Base-by-base conservation (phyloP, 2,329 filamentous ascomycete species). In the Parafenestella ontariensis region DNA sequence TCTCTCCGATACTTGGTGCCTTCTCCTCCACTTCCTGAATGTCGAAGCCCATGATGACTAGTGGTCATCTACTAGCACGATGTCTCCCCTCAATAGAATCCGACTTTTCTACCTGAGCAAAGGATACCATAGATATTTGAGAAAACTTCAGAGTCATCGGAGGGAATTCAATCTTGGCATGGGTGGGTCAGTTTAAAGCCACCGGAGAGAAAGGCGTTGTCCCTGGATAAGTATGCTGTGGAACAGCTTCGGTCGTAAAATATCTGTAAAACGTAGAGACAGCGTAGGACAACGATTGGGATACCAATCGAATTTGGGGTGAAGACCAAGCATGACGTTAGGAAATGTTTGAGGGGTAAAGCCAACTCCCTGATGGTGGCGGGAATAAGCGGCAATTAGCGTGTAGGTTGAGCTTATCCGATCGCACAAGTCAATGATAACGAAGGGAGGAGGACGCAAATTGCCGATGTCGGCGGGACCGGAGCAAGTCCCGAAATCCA, bases 381-480 rank as follows among this genome's bases (percentile, higher is more conserved):
- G 58, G 54, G 23, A 48, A 52, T 52, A 56, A 56, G 49, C 51
- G 57, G 53, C 39, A 49, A 52, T 56, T n/a, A 46, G 39, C n/a
- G 21, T 47, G 8, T 37, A 37, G 36, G 26, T 40, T 17, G 31
- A 23, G 10, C 26, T 51, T 17, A 51, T 36, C 24, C 44, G 39
- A 40, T 28, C 28, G 18, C 20, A 20, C 21, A 49, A 3, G 9
- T 24, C 26, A 11, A 6, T 20, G 26, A 31, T 23, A 40, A 15
- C 31, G 31, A 23, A 29, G n/a, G n/a, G 24, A 7, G 10, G 11
- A 23, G 21, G 15, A 21, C 39, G 33, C 31, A 17, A 37, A 18
- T 21, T 44, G 47, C 41, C 48, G 40, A 45, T 31, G 13, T 28
- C 5, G 21, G 40, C 39, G 23, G 48, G 26, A 7, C 11, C 5